Conservation (phyloP, 176 grass and related monocot species). For the Tillandsia leiboldiana region DNA sequence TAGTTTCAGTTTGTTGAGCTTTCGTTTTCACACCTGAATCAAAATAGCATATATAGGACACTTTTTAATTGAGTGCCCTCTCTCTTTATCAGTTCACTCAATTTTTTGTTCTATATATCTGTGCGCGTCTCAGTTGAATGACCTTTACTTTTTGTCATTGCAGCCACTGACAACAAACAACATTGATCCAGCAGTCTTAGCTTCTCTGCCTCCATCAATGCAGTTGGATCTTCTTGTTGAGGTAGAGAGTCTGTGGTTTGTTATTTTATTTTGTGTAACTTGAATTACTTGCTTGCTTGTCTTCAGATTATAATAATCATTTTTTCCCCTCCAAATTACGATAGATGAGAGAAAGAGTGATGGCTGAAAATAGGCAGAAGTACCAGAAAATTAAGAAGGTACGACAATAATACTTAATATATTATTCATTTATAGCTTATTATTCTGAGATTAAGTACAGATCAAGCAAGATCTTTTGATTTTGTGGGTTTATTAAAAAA, state of each 20-base stretch:
- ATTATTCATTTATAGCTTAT: conserved; percentile 16
- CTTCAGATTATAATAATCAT: neutral
- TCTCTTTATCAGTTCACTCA: neutral
- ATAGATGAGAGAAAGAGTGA: conserved; percentile 91
- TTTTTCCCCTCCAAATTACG: conserved; percentile 26
- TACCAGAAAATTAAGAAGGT: conserved; percentile 98
- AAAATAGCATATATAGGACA: too few relatives aligned
- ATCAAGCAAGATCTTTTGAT: neutral
- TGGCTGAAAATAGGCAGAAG: conserved; percentile 98
- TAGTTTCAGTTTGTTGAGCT: too few relatives aligned
- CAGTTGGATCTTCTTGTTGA: conserved; percentile 98
- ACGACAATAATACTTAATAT: conserved; percentile 17
- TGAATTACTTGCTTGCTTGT: conserved; percentile 1
- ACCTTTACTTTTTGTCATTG: conserved; percentile 20
- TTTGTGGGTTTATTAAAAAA: neutral
- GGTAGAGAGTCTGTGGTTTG: conserved; percentile 31
- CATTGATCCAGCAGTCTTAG: conserved; percentile 85
- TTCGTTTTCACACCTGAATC: too few relatives aligned
- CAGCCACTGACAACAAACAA: conserved; percentile 58
- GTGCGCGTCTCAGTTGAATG: neutral
- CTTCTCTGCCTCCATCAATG: conserved; percentile 94
- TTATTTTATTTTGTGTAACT: conserved; percentile 5
- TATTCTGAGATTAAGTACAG: neutral
- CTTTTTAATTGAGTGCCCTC: neutral
- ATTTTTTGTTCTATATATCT: neutral